A percentile compares a stretch with the other conserved stretches of the same genome.
phyloP scores from a whole-genome alignment of 2,329 filamentous ascomycete genomes.

The Paecilomyces formosus region DNA sequence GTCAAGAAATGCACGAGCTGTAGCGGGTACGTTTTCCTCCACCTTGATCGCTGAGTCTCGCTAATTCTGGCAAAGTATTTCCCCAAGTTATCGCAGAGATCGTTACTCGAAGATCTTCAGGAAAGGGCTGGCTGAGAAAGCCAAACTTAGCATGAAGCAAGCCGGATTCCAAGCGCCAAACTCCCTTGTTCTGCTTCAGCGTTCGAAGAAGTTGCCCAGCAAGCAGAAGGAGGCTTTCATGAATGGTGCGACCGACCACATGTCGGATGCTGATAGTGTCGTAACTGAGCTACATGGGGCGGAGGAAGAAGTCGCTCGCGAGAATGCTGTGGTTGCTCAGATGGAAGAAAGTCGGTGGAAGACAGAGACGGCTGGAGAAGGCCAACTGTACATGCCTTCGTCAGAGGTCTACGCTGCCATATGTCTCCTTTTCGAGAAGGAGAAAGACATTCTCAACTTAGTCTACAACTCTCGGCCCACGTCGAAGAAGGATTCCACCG shows the following conservation, averaged over 20 bases:
- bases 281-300: constrained; percentile 50
- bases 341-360: constrained; percentile 13
- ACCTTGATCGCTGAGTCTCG: not conserved
- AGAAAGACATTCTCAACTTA: constrained; percentile 75
- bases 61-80: constrained; percentile 49
- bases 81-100: constrained; percentile 80
- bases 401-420: constrained; percentile 77
- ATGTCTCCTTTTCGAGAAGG: constrained; percentile 73
- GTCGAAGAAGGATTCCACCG: constrained; percentile 48
- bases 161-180: constrained; percentile 60
- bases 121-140: constrained; percentile 66
- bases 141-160: constrained; percentile 69
- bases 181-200: constrained; percentile 56
- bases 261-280: constrained; percentile 46
- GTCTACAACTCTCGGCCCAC: constrained; percentile 70
- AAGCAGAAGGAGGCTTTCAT: constrained; percentile 22
- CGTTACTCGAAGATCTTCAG: constrained; percentile 90
- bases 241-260: constrained; percentile 16
- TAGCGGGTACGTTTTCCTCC: constrained; percentile 38
- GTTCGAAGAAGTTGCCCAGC: constrained; percentile 32
- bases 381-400: constrained; percentile 71
- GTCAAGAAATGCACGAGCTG: constrained; percentile 63
- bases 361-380: constrained; percentile 29
- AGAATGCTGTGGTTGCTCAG: constrained; percentile 38
- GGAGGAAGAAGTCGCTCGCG: constrained; percentile 51